Evolutionary conservation across 768 basidiomycete genomes (phyloP).

Genomic region (Wakefieldia striispora): DNA sequence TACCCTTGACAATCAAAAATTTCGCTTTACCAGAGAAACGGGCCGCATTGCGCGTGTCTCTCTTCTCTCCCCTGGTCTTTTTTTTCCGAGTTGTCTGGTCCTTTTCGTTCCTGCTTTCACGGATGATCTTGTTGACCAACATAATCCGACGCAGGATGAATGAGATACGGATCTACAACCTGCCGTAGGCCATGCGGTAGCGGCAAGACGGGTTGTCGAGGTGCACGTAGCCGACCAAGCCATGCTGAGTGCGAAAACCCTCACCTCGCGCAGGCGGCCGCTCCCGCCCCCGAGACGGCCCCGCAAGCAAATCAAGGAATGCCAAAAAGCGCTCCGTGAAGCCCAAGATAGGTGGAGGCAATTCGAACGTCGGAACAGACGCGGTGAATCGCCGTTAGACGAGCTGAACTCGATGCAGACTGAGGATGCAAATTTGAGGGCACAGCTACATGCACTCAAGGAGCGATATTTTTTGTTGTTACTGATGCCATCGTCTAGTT

Average conservation of each 20-base stretch:
- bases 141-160: slow-evolving; percentile 49
- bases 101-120: too few species aligned
- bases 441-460: slow-evolving; percentile 65
- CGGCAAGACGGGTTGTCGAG: slow-evolving; percentile 72
- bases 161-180: slow-evolving; percentile 60
- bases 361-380: slow-evolving; percentile 72
- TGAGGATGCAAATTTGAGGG: slow-evolving; percentile 68
- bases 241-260: slow-evolving; percentile 65
- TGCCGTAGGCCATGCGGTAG: slow-evolving; percentile 53
- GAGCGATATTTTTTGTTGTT: slow-evolving; percentile 7
- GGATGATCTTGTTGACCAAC: slow-evolving; percentile 1
- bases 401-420: slow-evolving; percentile 83
- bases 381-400: slow-evolving; percentile 83
- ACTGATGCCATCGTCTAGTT: not conserved
- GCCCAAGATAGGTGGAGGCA: slow-evolving; percentile 64
- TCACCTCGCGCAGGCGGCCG: slow-evolving; percentile 46
- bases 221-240: slow-evolving; percentile 66
- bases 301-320: slow-evolving; percentile 61
- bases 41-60: slow-evolving; percentile 51
- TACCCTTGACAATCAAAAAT: slow-evolving; percentile 75
- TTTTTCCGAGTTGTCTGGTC: not conserved
- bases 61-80: too few species aligned
- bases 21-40: slow-evolving; percentile 48
- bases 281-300: slow-evolving; percentile 41
- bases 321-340: slow-evolving; percentile 56